Base-by-base conservation (phyloP, 441 rosid species). In the Pelargonium hybrid region DNA sequence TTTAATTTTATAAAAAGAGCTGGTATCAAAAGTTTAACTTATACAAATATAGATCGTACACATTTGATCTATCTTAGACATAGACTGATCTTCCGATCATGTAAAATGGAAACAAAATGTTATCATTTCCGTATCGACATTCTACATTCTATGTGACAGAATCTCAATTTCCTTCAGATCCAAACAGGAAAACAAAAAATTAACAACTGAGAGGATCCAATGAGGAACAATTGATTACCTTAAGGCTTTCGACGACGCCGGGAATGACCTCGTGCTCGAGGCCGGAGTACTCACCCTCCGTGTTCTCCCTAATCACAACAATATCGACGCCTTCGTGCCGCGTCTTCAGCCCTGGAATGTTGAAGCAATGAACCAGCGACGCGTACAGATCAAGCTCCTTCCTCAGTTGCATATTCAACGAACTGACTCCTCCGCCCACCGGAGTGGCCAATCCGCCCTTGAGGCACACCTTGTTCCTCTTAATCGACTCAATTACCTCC, bases 241-340 rank as follows among this genome's bases (percentile, higher is more conserved):
- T 50, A 5, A 50, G 57, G 57, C 57, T 50, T 15, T 50, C 57
- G 57, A 50, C 57, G 57, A 50, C 57, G 17, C 57, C 57, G 7
- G 57, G 57, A 52, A 52, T 17, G 57, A 52, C 57, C 57, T 52
- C 57, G 57, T 52, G 57, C 57, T 45, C 52, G 52, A 45, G 52
- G 5, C 17, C 57, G 15, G 57, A n/a, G 18, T 15, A n/a, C 59
- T n/a, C 18, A 1, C 59, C 59, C 21, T 15, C 8, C 59, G 59
- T 52, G 20, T 15, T 52, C 23, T 52, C 59, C 21, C 59, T 5
- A 15, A 52, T 52, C 20, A 52, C 59, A 7, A 52, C 59, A 7
- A 52, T n/a, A n/a, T 52, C 18, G 20, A 52, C 59, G 21, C 18
- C 18, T 9, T 52, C 59, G 59, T n/a, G 59, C 8, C 59, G 59